phyloP scores from a whole-genome alignment of 352 stramenopile genomes.

The Phytopythium kandeliae region DNA sequence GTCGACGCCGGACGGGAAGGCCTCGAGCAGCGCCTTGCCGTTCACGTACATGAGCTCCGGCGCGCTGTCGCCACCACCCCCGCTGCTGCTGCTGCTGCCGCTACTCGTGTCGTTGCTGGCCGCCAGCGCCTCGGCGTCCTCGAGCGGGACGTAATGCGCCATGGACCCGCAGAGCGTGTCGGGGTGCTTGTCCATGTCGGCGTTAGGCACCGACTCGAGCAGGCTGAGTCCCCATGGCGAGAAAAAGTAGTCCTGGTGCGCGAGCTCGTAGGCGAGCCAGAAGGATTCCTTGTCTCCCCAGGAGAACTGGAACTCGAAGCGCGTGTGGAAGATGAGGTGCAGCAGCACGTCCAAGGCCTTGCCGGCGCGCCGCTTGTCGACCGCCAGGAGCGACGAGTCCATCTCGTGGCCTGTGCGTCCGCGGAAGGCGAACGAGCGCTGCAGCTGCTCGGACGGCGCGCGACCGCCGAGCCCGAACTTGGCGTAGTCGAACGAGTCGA shows the following conservation, averaged over 20 bases:
- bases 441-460: slow-evolving; percentile 27
- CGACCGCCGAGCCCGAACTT: slow-evolving; percentile 22
- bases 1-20: slow-evolving; percentile 18
- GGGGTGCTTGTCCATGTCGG: slow-evolving; percentile 27
- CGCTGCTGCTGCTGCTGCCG: no score
- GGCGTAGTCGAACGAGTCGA: slow-evolving; percentile 44
- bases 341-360: slow-evolving; percentile 23
- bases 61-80: no score
- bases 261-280: slow-evolving; percentile 33
- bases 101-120: no score
- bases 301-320: slow-evolving; percentile 21
- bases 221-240: slow-evolving; percentile 32
- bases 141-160: slow-evolving; percentile 24
- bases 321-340: slow-evolving; percentile 23
- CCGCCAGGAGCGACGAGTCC: slow-evolving; percentile 49
- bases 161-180: slow-evolving; percentile 33
- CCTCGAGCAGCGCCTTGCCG: slow-evolving; percentile 27
- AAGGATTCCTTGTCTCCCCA: slow-evolving; percentile 39
- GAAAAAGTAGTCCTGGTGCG: slow-evolving; percentile 26
- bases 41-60: slow-evolving; percentile 35
- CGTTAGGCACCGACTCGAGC: slow-evolving; percentile 21
- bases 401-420: slow-evolving; percentile 46
- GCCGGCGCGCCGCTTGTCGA: slow-evolving; percentile 20
- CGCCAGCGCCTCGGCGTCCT: no score
- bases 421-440: slow-evolving; percentile 33